Evolutionary conservation across 2,329 filamentous ascomycete species (phyloP).

Genomic region (Pyricularia pennisetigena): DNA sequence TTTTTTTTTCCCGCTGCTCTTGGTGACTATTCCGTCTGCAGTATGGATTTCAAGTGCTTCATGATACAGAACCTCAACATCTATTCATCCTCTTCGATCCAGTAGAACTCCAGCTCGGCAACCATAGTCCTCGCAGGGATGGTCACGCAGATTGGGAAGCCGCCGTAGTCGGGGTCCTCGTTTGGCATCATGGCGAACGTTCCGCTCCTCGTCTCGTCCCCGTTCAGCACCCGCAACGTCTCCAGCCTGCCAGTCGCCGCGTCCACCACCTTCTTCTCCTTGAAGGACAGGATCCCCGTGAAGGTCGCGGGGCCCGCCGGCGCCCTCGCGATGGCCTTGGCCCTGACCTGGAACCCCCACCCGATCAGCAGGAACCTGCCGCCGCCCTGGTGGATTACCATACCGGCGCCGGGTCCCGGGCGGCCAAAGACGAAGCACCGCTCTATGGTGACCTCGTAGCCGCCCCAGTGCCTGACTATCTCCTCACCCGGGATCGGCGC

Average conservation of each 20-base stretch:
- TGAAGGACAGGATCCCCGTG: conserved; percentile 23
- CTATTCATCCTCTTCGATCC: conserved; percentile 8
- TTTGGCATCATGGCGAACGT: conserved; percentile 43
- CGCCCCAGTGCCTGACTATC: conserved; percentile 15
- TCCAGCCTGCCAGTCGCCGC: conserved; percentile 11
- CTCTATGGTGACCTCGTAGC: conserved; percentile 22
- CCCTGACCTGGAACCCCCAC: conserved; percentile 18
- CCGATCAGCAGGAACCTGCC: conserved; percentile 25
- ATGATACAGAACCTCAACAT: no score
- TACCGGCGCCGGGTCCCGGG: conserved; percentile 23
- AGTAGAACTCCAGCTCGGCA: conserved; percentile 29
- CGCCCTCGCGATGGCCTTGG: conserved; percentile 8
- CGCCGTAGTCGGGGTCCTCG: conserved; percentile 44
- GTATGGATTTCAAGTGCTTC: no score
- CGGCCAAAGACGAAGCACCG: conserved; percentile 30
- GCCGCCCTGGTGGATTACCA: conserved; percentile 26
- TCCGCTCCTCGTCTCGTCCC: conserved; percentile 32
- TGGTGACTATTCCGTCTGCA: no score
- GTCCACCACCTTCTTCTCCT: conserved; percentile 20
- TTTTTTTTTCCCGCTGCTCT: no score
- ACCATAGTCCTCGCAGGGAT: conserved; percentile 40
- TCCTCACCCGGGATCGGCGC: background rate
- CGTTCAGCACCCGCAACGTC: conserved; percentile 24
- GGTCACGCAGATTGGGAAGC: conserved; percentile 43
- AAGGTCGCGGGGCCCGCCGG: conserved; percentile 19